Conservation (phyloP, 129 eudicot genomes). For the Pittosporum tobira region DNA sequence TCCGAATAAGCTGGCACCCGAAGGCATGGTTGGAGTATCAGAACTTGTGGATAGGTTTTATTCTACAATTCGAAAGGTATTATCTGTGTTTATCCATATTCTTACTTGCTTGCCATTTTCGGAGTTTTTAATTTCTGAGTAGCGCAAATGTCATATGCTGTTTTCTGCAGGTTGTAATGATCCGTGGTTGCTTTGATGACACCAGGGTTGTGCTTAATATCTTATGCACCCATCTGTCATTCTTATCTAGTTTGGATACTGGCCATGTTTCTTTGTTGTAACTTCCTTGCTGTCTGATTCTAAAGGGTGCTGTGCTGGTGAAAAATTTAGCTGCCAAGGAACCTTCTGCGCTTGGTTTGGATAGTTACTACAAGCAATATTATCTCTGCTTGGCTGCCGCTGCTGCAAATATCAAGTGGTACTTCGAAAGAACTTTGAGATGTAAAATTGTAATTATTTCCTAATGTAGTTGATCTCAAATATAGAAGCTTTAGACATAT, state of each 20-base stretch:
- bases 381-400: constrained; percentile 98
- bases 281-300: constrained; percentile 13
- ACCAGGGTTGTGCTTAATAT: constrained; percentile 47
- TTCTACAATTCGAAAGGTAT: constrained; percentile 66
- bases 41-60: constrained; percentile 68
- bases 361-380: constrained; percentile 92
- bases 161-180: constrained; percentile 53
- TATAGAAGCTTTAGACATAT: neutral
- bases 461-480: neutral
- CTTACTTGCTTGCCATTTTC: neutral
- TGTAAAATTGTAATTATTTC: constrained; percentile 1
- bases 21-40: constrained; percentile 90
- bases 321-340: constrained; percentile 82
- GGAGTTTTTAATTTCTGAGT: constrained; percentile 6
- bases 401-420: constrained; percentile 96
- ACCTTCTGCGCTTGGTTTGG: constrained; percentile 94
- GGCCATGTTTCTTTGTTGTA: constrained; percentile 15
- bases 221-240: constrained; percentile 5
- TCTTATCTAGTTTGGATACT: neutral
- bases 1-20: constrained; percentile 78
- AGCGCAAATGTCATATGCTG: constrained; percentile 3
- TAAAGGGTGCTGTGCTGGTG: constrained; percentile 76
- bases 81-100: neutral
- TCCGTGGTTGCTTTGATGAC: constrained; percentile 94
- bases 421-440: constrained; percentile 17